Base-by-base conservation (phyloP, 352 stramenopile genomes). In the Aphanomyces astaci region DNA sequence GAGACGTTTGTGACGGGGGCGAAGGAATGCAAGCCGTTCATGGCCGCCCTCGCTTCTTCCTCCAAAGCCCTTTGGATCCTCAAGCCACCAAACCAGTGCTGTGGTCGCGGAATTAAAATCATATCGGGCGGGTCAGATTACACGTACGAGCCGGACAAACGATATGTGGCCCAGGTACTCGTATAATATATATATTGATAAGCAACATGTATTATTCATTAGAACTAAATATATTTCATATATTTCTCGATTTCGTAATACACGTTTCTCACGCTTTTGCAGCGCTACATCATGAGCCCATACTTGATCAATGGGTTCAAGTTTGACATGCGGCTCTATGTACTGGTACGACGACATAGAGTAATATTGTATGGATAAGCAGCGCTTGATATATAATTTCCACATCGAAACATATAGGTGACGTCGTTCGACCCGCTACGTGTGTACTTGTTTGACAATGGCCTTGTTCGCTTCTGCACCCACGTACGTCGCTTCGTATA, bases 301-400 rank as follows among this genome's bases (percentile, higher is more conserved):
- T 93, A 90, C 56, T 67, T 95, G 70, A 93, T 96, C 74, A 89
- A 96, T 62, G 84, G 82, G 9, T 78, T 93, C 62, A 97, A 97
- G 72, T 97, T 97, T 63, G 90, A 97, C 65, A 74, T 97, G 36
- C 86, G 90, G 5, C 78, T 97, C 19, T 97, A 97, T 67, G 88
- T 96, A 11, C 75, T 94, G 10, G 84, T 70, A 64, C 27, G 68
- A n/a, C 33, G 10, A 55, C 24, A 24, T 10, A 1, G 17, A 55
- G 17, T 52, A 53, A 63, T 31, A 25, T 15, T 13, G 2, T n/a
- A n/a, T n/a, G n/a, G n/a, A n/a, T n/a, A n/a, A n/a, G n/a, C n/a
- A n/a, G n/a, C n/a, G n/a, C n/a, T n/a, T n/a, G n/a, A n/a, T n/a
- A n/a, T n/a, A n/a, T n/a, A n/a, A n/a, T 17, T 53, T 40, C 40